Evolutionary conservation across 768 basidiomycete species (phyloP).

Genomic region (Naganishia kalamii): DNA sequence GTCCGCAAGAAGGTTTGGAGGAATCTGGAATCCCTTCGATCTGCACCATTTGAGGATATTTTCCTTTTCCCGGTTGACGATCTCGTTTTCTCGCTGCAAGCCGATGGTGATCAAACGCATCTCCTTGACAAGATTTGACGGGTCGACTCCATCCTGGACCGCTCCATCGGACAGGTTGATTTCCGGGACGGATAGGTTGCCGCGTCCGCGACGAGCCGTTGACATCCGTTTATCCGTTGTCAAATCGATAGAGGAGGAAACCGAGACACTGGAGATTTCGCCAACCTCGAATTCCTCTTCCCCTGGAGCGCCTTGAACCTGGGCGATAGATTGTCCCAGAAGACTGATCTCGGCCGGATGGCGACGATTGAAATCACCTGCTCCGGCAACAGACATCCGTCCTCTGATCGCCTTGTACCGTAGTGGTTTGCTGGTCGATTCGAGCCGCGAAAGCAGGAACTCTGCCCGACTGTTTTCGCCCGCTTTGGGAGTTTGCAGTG

Average conservation of each 20-base stretch:
- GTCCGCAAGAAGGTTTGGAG: neutral
- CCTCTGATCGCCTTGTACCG: neutral
- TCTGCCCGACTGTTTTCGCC: neutral
- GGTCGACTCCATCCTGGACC: neutral
- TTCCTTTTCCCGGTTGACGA: neutral
- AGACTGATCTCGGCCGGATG: neutral
- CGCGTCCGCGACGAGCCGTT: neutral
- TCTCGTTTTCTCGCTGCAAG: neutral
- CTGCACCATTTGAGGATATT: neutral
- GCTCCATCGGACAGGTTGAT: neutral
- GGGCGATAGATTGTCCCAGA: neutral
- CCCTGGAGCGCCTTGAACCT: neutral
- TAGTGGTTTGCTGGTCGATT: conserved; percentile 13
- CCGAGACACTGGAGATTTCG: neutral
- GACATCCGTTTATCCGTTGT: conserved; percentile 5
- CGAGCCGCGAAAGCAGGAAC: conserved; percentile 1
- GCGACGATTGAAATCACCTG: neutral
- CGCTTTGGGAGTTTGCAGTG: conserved; percentile 3
- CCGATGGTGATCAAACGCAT: conserved; percentile 1
- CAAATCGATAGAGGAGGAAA: conserved; percentile 8
- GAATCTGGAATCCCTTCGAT: neutral
- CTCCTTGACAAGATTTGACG: conserved; percentile 1
- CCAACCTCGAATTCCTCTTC: neutral
- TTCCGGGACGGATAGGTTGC: conserved; percentile 9
- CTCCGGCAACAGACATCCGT: neutral